Conservation (phyloP, 2,329 filamentous ascomycete genomes). For the Neofusicoccum sp. region DNA sequence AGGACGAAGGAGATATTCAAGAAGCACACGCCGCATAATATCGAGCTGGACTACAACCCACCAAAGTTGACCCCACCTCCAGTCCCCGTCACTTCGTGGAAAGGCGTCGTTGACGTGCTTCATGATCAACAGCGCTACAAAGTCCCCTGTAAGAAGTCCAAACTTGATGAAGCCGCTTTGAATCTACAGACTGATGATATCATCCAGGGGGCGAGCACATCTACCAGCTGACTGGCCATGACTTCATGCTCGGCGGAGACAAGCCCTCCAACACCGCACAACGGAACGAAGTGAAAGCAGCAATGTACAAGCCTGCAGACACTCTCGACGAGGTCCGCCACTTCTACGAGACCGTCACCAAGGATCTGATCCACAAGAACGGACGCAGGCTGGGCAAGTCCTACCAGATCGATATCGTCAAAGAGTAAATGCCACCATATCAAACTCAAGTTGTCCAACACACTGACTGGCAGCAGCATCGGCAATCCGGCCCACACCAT, state of each 20-base stretch:
- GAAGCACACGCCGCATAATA: constrained; percentile 20
- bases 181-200: background rate
- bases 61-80: constrained; percentile 22
- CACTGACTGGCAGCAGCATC: constrained; percentile 17
- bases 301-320: constrained; percentile 23
- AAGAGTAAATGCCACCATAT: constrained; percentile 11
- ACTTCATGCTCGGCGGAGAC: constrained; percentile 26
- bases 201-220: constrained; percentile 24
- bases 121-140: constrained; percentile 28
- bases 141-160: constrained; percentile 24
- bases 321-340: constrained; percentile 22
- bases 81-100: constrained; percentile 24
- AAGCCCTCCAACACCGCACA: constrained; percentile 20
- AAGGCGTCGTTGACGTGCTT: constrained; percentile 27
- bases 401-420: constrained; percentile 33
- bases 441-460: background rate
- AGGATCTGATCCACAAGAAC: constrained; percentile 29
- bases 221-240: constrained; percentile 26
- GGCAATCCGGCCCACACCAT: constrained; percentile 31
- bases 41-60: constrained; percentile 26
- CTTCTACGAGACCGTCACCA: constrained; percentile 25
- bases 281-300: constrained; percentile 19
- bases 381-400: constrained; percentile 30
- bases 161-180: background rate
- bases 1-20: constrained; percentile 24